These are phyloP conservation scores for Leccinum truebloodii DNA, from an alignment of 768 basidiomycete genomes.

Conservation along the genomic window DNA sequence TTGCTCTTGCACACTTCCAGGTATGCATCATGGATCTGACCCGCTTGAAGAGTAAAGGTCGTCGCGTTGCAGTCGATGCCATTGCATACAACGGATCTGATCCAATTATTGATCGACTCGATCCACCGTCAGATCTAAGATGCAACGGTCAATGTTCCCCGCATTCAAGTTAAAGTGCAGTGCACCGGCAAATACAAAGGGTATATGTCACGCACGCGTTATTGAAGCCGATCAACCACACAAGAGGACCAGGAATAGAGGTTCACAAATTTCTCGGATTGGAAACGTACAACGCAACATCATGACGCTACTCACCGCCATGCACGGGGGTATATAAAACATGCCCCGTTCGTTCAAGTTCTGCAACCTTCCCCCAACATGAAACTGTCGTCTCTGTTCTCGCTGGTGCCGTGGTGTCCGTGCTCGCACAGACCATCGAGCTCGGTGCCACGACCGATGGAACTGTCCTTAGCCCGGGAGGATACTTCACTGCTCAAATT, in stretches of 20 bases:
- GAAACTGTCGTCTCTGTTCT: too few relatives aligned
- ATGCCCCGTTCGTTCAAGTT: not conserved
- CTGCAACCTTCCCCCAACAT: constrained; percentile 5
- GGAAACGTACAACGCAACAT: too few relatives aligned
- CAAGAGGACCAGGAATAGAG: too few relatives aligned
- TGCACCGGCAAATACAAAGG: not conserved
- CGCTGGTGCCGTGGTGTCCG: too few relatives aligned
- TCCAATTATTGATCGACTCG: not conserved
- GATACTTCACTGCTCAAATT: too few relatives aligned
- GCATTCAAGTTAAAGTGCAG: not conserved
- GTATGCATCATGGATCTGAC: not conserved
- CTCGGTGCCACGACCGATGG: too few relatives aligned
- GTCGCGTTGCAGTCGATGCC: not conserved
- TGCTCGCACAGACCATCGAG: too few relatives aligned
- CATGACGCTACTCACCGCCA: not conserved
- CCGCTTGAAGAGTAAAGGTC: not conserved
- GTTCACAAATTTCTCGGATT: not conserved
- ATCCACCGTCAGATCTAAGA: not conserved
- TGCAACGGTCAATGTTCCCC: not conserved
- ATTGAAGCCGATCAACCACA: too few relatives aligned
- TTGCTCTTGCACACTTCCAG: not conserved
- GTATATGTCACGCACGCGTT: too few relatives aligned
- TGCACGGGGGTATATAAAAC: not conserved
- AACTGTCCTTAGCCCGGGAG: too few relatives aligned
- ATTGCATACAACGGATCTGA: not conserved